Evolutionary conservation across 306 rosid species (phyloP), one percentile per base, ranked within the genome.

Genomic region (Citrullus mucosospermus): DNA sequence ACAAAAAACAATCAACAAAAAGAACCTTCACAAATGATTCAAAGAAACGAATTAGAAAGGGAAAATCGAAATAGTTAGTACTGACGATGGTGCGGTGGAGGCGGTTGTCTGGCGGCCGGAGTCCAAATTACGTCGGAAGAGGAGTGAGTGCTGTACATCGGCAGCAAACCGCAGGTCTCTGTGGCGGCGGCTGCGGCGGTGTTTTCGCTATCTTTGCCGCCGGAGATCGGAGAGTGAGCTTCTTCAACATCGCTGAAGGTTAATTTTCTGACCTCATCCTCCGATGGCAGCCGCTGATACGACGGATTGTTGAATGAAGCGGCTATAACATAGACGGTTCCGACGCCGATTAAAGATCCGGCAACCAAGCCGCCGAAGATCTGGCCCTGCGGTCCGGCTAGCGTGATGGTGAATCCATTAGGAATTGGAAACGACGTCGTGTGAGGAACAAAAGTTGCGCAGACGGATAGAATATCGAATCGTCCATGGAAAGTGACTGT

Each of bases 341-440:
- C 97, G 2, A 93, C 96, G 0, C 97, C 92, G 10, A 85, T 53
- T 25, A 95, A 65, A 0, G 76, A 70, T 0, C 99, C 97, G 22
- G 86, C 85, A 41, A 95, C 96, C 2, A 88, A 17, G 0, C 99
- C 99, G 11, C 99, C 97, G 6, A 95, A 92, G 85, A 95, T 87
- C 96, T 92, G 99, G 3, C 99, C 99, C 71, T 92, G 98, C 0
- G 97, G 97, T 1, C 98, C 99, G 0, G 97, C 97, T 7, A 95
- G 89, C 0, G 97, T 89, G 87, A 92, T 89, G n/a, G 96, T 77
- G 78, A 96, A 91, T 8, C 90, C 91, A 57, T 60, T 90, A 0
- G 96, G 91, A 0, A 77, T 46, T 0, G 87, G 87, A 2, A 65
- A 72, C 16, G 82, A 30, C 6, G 80, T 72, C 43, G 83, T 16